Evolutionary conservation across 176 grass and related monocot genomes (phyloP), one percentile per base, ranked within the genome.

Genomic region (Ensete ventricosum): DNA sequence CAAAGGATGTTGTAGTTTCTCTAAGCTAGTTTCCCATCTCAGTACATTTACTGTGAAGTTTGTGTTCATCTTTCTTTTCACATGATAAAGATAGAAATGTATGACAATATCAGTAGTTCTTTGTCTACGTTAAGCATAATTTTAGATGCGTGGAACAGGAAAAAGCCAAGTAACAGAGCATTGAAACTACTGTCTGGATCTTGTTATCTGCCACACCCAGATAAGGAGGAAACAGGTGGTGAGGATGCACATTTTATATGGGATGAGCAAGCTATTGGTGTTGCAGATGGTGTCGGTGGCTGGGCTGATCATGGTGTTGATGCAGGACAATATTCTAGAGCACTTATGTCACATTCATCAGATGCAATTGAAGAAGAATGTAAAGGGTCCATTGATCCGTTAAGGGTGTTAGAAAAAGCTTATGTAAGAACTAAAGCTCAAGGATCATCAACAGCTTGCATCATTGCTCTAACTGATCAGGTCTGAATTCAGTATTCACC

Each of bases 161-260:
- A 88, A 54, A 66, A 65, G n/a, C 62, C 76, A 21, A 55, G 80
- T 80, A 66, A 67, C 29, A 84, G 76, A 68, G 73, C 63, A 12
- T 51, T 95, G 76, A 99, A 95, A 82, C 76, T 99, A 24, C 52
- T 86, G 5, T 99, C 96, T 71, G 96, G 90, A 64, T 91, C 96
- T 53, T 94, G 96, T 80, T 91, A 95, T 70, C 87, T 95, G 65
- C 96, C 96, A 65, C 96, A 99, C 77, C 96, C 96, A 25, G 96
- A 86, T 65, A 99, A 99, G 86, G 95, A 89, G 82, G 86, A 83
- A 57, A 99, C 96, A 67, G 91, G 96, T 71, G 96, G 96, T 34
- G 96, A 99, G 54, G 96, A 99, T 84, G 96, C 90, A 11, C 91
- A 99, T 84, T 99, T 99, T 55, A 94, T 99, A 69, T 95, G 88